phyloP scores from a whole-genome alignment of 2,329 filamentous ascomycete genomes.

The Phaeosphaeria sp. region DNA sequence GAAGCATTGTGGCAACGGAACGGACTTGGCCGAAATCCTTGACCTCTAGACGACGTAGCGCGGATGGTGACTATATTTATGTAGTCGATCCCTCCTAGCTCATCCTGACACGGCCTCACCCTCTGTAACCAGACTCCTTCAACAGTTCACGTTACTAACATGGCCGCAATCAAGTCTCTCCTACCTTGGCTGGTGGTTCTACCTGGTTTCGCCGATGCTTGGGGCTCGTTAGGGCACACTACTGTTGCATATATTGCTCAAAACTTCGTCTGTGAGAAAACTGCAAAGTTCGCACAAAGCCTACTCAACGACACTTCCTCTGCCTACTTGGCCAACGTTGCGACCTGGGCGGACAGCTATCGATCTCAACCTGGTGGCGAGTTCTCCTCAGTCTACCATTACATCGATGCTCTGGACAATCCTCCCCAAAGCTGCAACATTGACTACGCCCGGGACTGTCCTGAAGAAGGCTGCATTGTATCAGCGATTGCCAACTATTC shows the following conservation, averaged over 20 bases:
- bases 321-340: constrained; percentile 58
- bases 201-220: constrained; percentile 46
- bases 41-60: constrained; percentile 13
- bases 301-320: constrained; percentile 53
- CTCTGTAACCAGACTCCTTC: constrained; percentile 1
- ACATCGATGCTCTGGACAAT: constrained; percentile 58
- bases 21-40: constrained; percentile 38
- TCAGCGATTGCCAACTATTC: constrained; percentile 60
- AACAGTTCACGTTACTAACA: constrained; percentile 9
- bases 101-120: neutral
- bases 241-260: constrained; percentile 63
- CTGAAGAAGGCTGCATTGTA: constrained; percentile 57
- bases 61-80: constrained; percentile 10
- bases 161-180: constrained; percentile 33
- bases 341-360: constrained; percentile 61
- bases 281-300: constrained; percentile 52
- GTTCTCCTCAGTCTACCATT: constrained; percentile 58
- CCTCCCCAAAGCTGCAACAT: constrained; percentile 58
- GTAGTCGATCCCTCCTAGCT: neutral
- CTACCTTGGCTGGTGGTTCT: constrained; percentile 32
- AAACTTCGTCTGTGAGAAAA: constrained; percentile 52
- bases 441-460: constrained; percentile 60
- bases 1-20: constrained; percentile 25
- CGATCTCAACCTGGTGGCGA: constrained; percentile 55
- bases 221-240: constrained; percentile 62